These are phyloP conservation scores for Apiospora aurea DNA, from an alignment of 2,329 filamentous ascomycete species.

Conservation along the genomic window DNA sequence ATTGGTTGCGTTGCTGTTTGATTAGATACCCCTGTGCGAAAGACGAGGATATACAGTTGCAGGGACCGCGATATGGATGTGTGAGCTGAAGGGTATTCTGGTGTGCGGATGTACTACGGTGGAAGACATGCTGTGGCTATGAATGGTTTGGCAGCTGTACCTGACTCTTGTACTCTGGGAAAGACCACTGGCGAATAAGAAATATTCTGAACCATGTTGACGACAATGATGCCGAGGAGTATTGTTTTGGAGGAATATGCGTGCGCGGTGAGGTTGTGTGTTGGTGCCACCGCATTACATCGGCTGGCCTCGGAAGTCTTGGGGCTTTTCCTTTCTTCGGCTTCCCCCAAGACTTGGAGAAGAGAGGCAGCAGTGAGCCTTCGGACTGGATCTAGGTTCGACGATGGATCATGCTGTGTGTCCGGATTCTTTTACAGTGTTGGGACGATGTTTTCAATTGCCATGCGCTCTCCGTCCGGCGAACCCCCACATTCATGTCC, in stretches of 20 bases:
- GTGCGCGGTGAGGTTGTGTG: neutral
- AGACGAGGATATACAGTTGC: constrained; percentile 12
- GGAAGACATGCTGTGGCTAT: constrained; percentile 7
- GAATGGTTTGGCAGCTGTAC: constrained; percentile 17
- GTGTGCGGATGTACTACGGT: neutral
- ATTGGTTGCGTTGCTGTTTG: constrained; percentile 25
- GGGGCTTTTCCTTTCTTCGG: neutral
- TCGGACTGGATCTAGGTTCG: neutral
- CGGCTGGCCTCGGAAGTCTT: neutral
- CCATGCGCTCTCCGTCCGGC: neutral
- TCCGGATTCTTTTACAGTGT: neutral
- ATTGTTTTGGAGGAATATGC: neutral
- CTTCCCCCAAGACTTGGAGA: neutral
- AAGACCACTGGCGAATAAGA: constrained; percentile 12
- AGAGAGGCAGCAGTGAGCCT: neutral
- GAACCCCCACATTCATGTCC: constrained; percentile 23
- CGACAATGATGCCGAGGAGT: neutral
- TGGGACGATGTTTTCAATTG: neutral
- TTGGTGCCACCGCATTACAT: neutral
- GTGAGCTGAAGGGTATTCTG: constrained; percentile 12
- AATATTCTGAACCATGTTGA: neutral
- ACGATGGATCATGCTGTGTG: neutral
- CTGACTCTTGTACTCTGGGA: constrained; percentile 11
- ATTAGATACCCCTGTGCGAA: constrained; percentile 25
- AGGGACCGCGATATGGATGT: constrained; percentile 8